A percentile compares a stretch with the other conserved stretches of the same genome.
Evolutionary conservation across 768 basidiomycete species (phyloP).

Genomic region (Rhizopogon vulgaris): DNA sequence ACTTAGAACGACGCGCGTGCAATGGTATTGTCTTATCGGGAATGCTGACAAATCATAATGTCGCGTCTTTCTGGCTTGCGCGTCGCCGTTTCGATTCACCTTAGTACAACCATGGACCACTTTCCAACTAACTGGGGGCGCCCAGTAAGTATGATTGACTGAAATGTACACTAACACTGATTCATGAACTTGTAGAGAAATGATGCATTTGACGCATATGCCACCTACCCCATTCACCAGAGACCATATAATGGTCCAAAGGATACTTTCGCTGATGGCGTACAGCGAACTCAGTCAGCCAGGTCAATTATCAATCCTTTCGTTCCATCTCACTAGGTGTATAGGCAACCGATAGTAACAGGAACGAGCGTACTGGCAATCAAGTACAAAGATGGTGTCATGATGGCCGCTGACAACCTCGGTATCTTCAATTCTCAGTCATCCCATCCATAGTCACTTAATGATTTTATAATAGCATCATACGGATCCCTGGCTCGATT

Average conservation of each 20-base stretch:
- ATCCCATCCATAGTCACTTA: not conserved
- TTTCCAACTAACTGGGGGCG: slow-evolving; percentile 82
- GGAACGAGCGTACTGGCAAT: slow-evolving; percentile 95
- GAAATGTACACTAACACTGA: not conserved
- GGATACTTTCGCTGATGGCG: slow-evolving; percentile 57
- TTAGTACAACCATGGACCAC: slow-evolving; percentile 58
- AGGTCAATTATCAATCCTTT: not conserved
- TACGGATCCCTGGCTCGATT: slow-evolving; percentile 97
- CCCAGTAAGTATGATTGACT: slow-evolving; percentile 44
- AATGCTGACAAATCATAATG: slow-evolving; percentile 4
- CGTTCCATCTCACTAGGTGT: not conserved
- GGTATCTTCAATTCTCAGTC: slow-evolving; percentile 42
- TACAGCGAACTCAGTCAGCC: slow-evolving; percentile 77
- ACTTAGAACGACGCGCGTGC: no score
- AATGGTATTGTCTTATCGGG: slow-evolving; percentile 2
- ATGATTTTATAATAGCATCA: slow-evolving; percentile 52
- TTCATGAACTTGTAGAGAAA: slow-evolving; percentile 45
- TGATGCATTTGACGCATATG: slow-evolving; percentile 69
- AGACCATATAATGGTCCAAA: slow-evolving; percentile 42
- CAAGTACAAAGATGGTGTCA: slow-evolving; percentile 93
- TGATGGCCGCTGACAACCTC: slow-evolving; percentile 98
- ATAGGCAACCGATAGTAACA: slow-evolving; percentile 89
- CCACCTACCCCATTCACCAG: slow-evolving; percentile 69
- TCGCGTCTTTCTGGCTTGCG: slow-evolving; percentile 12
- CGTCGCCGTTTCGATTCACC: slow-evolving; percentile 10